These are phyloP conservation scores for Hymenoscyphus occultus DNA, from an alignment of 2,329 filamentous ascomycete species.

Conservation along the genomic window DNA sequence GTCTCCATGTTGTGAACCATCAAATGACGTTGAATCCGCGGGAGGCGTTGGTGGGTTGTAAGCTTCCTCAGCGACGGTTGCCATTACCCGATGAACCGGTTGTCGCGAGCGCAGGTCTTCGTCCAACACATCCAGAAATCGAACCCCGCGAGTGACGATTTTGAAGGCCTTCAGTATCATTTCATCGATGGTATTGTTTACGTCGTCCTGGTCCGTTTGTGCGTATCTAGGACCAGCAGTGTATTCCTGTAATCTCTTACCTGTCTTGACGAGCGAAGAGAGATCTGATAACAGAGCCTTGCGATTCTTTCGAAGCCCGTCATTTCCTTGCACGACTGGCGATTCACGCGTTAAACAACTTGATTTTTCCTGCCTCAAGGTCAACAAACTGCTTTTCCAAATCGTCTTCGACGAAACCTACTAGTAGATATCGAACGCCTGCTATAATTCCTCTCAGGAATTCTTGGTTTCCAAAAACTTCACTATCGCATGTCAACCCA, in stretches of 20 bases:
- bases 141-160: constrained; percentile 85
- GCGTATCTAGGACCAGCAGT: constrained; percentile 38
- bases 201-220: constrained; percentile 49
- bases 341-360: constrained; percentile 85
- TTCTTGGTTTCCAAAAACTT: constrained; percentile 85
- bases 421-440: constrained; percentile 84
- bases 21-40: constrained; percentile 52
- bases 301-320: constrained; percentile 72
- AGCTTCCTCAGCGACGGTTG: constrained; percentile 56
- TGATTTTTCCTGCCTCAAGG: constrained; percentile 69
- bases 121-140: constrained; percentile 83
- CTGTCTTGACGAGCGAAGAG: constrained; percentile 82
- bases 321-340: constrained; percentile 68
- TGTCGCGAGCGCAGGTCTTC: constrained; percentile 54
- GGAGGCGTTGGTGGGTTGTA: constrained; percentile 62
- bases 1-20: constrained; percentile 41
- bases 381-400: constrained; percentile 14
- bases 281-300: constrained; percentile 88
- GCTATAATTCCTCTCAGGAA: constrained; percentile 93
- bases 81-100: constrained; percentile 55
- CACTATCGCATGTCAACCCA: constrained; percentile 69
- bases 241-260: constrained; percentile 80
- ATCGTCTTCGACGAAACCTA: constrained; percentile 47
- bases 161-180: constrained; percentile 93
- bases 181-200: constrained; percentile 81